These are phyloP conservation scores for Kluyveromyces aestuarii DNA, from an alignment of 805 yeast species.

Conservation along the genomic window DNA sequence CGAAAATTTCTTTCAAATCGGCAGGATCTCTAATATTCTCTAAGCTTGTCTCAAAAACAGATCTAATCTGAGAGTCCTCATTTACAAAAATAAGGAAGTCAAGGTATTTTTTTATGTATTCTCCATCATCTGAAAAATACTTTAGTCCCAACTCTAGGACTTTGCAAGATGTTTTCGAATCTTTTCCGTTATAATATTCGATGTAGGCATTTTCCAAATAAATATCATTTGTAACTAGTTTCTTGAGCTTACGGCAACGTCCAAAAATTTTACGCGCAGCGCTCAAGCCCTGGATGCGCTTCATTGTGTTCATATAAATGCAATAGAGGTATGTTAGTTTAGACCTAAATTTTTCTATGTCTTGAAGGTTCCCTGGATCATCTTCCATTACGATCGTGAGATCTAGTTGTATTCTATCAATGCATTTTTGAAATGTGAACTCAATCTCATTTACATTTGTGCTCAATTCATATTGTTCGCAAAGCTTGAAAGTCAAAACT, in stretches of 20 bases:
- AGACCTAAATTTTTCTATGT: slow-evolving; percentile 13
- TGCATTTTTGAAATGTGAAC: slow-evolving; percentile 40
- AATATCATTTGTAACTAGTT: slow-evolving; percentile 57
- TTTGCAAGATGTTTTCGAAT: slow-evolving; percentile 58
- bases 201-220: slow-evolving; percentile 75
- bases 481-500: slow-evolving; percentile 53
- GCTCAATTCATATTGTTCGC: slow-evolving; percentile 61
- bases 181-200: slow-evolving; percentile 61
- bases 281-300: slow-evolving; percentile 55
- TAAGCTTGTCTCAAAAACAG: slow-evolving; percentile 70
- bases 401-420: slow-evolving; percentile 35
- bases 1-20: slow-evolving; percentile 40
- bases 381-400: slow-evolving; percentile 23
- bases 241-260: slow-evolving; percentile 52
- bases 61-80: slow-evolving; percentile 67
- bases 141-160: slow-evolving; percentile 76
- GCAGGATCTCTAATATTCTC: slow-evolving; percentile 33
- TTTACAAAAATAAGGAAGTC: slow-evolving; percentile 60
- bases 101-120: slow-evolving; percentile 59
- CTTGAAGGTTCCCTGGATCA: slow-evolving; percentile 7
- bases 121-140: slow-evolving; percentile 41
- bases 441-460: slow-evolving; percentile 42
- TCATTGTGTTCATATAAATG: slow-evolving; percentile 60
- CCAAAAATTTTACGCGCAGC: slow-evolving; percentile 69
- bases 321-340: slow-evolving; percentile 56